These are phyloP conservation scores for Aspergillus sp. DNA, from an alignment of 2,329 filamentous ascomycete genomes.

Conservation along the genomic window DNA sequence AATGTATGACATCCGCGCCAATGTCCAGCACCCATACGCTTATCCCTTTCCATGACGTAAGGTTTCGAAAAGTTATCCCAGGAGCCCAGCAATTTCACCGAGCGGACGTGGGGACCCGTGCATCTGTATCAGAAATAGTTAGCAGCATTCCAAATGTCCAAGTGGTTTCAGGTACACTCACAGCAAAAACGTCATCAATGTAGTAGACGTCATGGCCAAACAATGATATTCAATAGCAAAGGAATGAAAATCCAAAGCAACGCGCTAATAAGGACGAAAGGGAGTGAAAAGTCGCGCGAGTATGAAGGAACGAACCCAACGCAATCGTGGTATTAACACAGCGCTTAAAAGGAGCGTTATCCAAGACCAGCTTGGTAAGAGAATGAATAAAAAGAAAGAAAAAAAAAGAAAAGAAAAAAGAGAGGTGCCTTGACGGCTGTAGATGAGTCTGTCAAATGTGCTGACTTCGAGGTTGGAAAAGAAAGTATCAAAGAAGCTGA, in stretches of 20 bases:
- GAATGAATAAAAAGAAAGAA: constrained; percentile 6
- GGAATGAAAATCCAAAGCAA: constrained; percentile 1
- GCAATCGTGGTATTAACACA: constrained; percentile 2
- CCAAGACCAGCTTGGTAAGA: constrained; percentile 22
- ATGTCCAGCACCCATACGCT: constrained; percentile 68
- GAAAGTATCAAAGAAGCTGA: constrained; percentile 1
- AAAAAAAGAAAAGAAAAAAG: neutral
- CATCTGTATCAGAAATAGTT: constrained; percentile 23
- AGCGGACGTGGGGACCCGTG: constrained; percentile 45
- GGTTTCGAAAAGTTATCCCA: constrained; percentile 89
- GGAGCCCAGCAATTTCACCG: constrained; percentile 81
- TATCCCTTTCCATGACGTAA: constrained; percentile 80
- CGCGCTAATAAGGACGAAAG: constrained; percentile 1
- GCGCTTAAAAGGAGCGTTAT: constrained; percentile 9
- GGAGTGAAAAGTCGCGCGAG: neutral
- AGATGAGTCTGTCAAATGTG: neutral
- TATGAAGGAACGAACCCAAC: neutral
- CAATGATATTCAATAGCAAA: neutral
- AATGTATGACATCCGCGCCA: constrained; percentile 90
- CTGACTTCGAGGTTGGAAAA: neutral
- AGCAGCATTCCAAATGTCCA: constrained; percentile 10
- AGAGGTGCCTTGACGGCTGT: constrained; percentile 5
- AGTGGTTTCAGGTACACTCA: constrained; percentile 21
- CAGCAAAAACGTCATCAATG: constrained; percentile 38
- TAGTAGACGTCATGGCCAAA: constrained; percentile 32